phyloP scores from a whole-genome alignment of 305 asterid species.

The Ajuga reptans region DNA sequence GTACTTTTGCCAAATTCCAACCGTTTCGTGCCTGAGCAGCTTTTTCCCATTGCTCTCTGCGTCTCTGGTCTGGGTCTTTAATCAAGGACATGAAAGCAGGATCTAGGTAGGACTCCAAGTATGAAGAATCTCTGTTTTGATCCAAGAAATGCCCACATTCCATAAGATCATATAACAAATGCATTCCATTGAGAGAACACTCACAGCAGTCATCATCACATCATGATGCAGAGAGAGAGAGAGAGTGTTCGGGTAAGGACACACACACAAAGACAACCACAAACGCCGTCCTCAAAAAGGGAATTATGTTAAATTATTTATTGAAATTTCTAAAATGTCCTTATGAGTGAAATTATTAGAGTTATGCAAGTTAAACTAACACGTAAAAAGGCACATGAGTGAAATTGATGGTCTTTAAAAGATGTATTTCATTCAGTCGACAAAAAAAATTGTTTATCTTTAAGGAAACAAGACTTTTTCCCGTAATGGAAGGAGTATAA shows the following conservation, averaged over 20 bases:
- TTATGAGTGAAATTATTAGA: too few relatives aligned
- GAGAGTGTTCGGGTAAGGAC: too few relatives aligned
- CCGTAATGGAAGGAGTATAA: not conserved
- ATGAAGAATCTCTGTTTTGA: conserved; percentile 55
- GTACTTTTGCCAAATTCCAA: conserved; percentile 58
- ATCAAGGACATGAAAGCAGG: conserved; percentile 97
- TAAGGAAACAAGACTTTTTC: too few relatives aligned
- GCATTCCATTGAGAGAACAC: not conserved
- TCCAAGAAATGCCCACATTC: not conserved
- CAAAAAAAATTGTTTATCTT: too few relatives aligned
- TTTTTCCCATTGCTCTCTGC: conserved; percentile 88
- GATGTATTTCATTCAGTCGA: too few relatives aligned
- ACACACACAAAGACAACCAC: not conserved
- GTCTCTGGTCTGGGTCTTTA: conserved; percentile 90
- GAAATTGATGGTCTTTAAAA: too few relatives aligned
- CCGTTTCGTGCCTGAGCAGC: conserved; percentile 74
- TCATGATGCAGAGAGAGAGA: not conserved
- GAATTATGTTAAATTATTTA: too few relatives aligned
- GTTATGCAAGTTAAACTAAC: too few relatives aligned
- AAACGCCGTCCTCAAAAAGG: not conserved
- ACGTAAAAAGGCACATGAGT: too few relatives aligned
- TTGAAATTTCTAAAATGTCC: too few relatives aligned
- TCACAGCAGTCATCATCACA: not conserved
- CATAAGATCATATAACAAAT: not conserved
- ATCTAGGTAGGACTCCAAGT: conserved; percentile 79